These are phyloP conservation scores for Zygoascus sp. DNA, from an alignment of 1,139 yeast genomes.

Conservation along the genomic window DNA sequence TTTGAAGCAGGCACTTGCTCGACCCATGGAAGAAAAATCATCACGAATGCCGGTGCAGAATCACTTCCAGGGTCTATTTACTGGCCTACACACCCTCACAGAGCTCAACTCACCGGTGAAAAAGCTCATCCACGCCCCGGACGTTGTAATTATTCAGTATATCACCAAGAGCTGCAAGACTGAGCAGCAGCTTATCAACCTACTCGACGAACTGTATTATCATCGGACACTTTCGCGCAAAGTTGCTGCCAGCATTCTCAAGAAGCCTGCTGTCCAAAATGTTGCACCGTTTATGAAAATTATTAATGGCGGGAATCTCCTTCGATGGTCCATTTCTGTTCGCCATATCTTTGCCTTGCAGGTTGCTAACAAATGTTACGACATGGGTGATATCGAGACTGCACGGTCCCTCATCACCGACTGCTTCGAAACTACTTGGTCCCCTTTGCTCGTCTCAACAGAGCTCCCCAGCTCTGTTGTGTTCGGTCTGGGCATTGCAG, in stretches of 20 bases:
- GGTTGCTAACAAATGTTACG: constrained; percentile 28
- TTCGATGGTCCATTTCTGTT: constrained; percentile 25
- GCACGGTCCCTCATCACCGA: constrained; percentile 23
- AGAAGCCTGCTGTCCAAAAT: constrained; percentile 19
- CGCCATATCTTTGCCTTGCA: constrained; percentile 24
- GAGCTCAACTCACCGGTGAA: constrained; percentile 9
- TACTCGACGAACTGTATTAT: constrained; percentile 26
- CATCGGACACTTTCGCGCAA: constrained; percentile 22
- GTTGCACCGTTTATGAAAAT: constrained; percentile 23
- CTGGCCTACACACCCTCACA: constrained; percentile 25
- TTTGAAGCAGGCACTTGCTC: constrained; percentile 21
- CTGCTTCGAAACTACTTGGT: constrained; percentile 23
- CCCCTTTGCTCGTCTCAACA: constrained; percentile 18
- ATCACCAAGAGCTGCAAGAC: constrained; percentile 14
- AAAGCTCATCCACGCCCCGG: constrained; percentile 11
- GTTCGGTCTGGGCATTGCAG: constrained; percentile 20
- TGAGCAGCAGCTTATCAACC: constrained; percentile 17
- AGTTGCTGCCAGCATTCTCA: constrained; percentile 23
- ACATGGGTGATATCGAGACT: constrained; percentile 17
- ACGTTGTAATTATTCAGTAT: constrained; percentile 10
- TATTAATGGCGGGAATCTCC: constrained; percentile 20
- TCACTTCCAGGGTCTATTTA: constrained; percentile 29
- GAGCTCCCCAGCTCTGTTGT: constrained; percentile 17
- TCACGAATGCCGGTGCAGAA: constrained; percentile 21
- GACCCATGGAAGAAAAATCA: constrained; percentile 20